These are phyloP conservation scores for Anisogramma anomala DNA, from an alignment of 2,329 filamentous ascomycete genomes.

Conservation along the genomic window DNA sequence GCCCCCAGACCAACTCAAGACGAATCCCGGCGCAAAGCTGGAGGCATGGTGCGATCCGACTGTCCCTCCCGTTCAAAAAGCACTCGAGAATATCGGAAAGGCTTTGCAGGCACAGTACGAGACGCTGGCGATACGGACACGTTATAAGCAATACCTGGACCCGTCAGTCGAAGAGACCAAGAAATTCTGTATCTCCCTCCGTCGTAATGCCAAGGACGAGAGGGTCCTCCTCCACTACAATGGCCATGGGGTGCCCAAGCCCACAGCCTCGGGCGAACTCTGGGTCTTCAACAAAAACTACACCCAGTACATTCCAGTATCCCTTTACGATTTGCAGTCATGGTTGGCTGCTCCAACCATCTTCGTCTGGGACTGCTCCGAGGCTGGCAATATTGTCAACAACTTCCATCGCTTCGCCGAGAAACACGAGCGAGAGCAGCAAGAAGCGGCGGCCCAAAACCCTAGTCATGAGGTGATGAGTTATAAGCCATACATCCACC, in stretches of 20 bases:
- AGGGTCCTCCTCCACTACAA: slow-evolving; percentile 98
- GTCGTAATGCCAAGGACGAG: slow-evolving; percentile 90
- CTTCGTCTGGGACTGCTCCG: slow-evolving; percentile 96
- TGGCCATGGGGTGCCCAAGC: slow-evolving; percentile 91
- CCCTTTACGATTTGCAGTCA: slow-evolving; percentile 84
- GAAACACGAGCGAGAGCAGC: slow-evolving; percentile 85
- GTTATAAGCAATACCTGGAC: slow-evolving; percentile 94
- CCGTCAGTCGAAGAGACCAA: slow-evolving; percentile 96
- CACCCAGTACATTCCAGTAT: slow-evolving; percentile 96
- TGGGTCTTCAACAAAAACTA: slow-evolving; percentile 99
- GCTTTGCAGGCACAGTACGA: slow-evolving; percentile 94
- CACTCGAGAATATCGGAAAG: slow-evolving; percentile 89
- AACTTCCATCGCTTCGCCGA: slow-evolving; percentile 93
- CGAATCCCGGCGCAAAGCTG: slow-evolving; percentile 80
- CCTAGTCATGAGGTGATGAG: slow-evolving; percentile 71
- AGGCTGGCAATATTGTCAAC: slow-evolving; percentile 86
- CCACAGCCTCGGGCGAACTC: slow-evolving; percentile 89
- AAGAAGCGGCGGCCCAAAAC: slow-evolving; percentile 63
- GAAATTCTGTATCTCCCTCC: slow-evolving; percentile 83
- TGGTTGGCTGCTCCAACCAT: slow-evolving; percentile 94
- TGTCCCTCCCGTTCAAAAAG: slow-evolving; percentile 65
- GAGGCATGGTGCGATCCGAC: slow-evolving; percentile 97
- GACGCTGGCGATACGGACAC: slow-evolving; percentile 84
- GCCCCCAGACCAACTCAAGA: slow-evolving; percentile 92
- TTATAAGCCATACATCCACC: slow-evolving; percentile 64